These are phyloP conservation scores for Phytopythium kandeliae DNA, from an alignment of 352 stramenopile species.

Conservation along the genomic window DNA sequence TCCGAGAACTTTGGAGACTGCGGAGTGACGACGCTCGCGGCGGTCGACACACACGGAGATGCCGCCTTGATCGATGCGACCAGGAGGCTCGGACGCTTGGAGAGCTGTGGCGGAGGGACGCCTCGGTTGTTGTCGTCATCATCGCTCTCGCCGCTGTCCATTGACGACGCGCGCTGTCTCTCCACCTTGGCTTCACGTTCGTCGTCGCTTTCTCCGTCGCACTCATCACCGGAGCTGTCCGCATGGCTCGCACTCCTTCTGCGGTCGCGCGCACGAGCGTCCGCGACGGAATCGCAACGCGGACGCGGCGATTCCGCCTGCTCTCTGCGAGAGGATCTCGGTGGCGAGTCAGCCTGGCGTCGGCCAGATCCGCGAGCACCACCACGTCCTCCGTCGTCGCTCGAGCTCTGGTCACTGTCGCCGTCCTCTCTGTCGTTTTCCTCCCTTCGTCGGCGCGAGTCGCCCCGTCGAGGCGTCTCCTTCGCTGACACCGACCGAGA, in stretches of 20 bases:
- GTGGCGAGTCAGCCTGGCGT: neutral
- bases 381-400: slow-evolving; percentile 8
- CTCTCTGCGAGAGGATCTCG: neutral
- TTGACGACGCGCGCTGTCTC: slow-evolving; percentile 10
- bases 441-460: neutral
- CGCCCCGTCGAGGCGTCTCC: neutral
- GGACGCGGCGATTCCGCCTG: neutral
- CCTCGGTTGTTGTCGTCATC: slow-evolving; percentile 4
- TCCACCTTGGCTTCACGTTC: slow-evolving; percentile 11
- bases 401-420: slow-evolving; percentile 8
- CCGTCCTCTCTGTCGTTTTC: slow-evolving; percentile 4
- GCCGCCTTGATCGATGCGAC: slow-evolving; percentile 60
- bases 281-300: slow-evolving; percentile 4
- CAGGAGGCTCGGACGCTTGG: slow-evolving; percentile 22
- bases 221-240: slow-evolving; percentile 2
- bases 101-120: neutral
- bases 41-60: slow-evolving; percentile 9
- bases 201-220: slow-evolving; percentile 27
- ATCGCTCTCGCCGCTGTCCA: slow-evolving; percentile 17
- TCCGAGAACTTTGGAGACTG: slow-evolving; percentile 21
- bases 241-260: neutral
- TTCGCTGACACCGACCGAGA: neutral
- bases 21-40: slow-evolving; percentile 1
- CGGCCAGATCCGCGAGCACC: neutral
- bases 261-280: neutral